Evolutionary conservation across 768 basidiomycete species (phyloP).

Genomic region (Boletus coccyginus): DNA sequence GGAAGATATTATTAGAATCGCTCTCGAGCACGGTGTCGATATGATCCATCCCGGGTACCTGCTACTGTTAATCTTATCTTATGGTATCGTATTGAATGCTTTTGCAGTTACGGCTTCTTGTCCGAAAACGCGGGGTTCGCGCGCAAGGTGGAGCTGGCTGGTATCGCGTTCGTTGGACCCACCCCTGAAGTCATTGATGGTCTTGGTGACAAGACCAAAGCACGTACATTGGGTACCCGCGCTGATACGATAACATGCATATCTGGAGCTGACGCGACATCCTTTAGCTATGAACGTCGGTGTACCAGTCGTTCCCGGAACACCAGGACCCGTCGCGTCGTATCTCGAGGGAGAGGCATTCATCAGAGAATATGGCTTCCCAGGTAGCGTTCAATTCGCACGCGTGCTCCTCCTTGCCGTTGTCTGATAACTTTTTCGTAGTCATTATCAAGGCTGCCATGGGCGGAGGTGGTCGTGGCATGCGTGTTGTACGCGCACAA

Average conservation of each 20-base stretch:
- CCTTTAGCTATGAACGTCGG: slow-evolving; percentile 77
- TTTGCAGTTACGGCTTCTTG: slow-evolving; percentile 87
- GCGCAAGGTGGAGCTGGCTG: slow-evolving; percentile 96
- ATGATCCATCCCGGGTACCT: slow-evolving; percentile 98
- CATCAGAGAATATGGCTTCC: slow-evolving; percentile 95
- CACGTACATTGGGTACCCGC: slow-evolving; percentile 72
- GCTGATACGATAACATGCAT: not conserved
- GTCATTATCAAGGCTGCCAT: slow-evolving; percentile 99
- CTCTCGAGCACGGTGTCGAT: slow-evolving; percentile 97
- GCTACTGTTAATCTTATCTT: not conserved
- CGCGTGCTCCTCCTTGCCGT: not conserved
- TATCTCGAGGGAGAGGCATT: slow-evolving; percentile 84
- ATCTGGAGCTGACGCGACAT: slow-evolving; percentile 1
- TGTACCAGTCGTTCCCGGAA: slow-evolving; percentile 97
- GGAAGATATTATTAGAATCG: slow-evolving; percentile 94
- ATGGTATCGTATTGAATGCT: slow-evolving; percentile 1
- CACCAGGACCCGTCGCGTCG: slow-evolving; percentile 84
- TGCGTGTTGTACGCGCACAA: slow-evolving; percentile 97
- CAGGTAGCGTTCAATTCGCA: slow-evolving; percentile 46
- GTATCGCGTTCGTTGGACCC: slow-evolving; percentile 95
- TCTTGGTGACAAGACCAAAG: slow-evolving; percentile 98
- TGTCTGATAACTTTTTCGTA: slow-evolving; percentile 27
- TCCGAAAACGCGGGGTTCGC: slow-evolving; percentile 97
- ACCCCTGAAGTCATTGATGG: slow-evolving; percentile 95
- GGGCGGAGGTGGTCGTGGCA: slow-evolving; percentile 98